Conservation (phyloP, 345 rosid genomes). For the Dovyalis caffra region DNA sequence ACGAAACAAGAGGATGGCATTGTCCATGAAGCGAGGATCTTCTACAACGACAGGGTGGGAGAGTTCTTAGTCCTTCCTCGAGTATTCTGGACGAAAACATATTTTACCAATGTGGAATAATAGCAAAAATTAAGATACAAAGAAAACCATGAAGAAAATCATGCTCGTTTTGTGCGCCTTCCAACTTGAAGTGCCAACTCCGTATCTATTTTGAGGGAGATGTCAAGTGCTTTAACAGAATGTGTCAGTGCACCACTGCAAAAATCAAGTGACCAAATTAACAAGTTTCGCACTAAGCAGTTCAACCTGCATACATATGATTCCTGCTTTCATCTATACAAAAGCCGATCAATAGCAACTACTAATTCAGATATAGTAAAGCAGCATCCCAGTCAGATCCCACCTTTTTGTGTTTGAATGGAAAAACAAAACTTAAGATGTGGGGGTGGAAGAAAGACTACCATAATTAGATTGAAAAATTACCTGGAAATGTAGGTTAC, state of each 20-base stretch:
- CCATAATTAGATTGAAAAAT: not conserved
- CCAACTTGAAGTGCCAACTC: slow-evolving; percentile 90
- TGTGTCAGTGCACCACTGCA: slow-evolving; percentile 91
- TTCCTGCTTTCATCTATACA: not conserved
- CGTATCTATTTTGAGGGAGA: slow-evolving; percentile 88
- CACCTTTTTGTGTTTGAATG: not conserved
- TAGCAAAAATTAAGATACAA: not conserved
- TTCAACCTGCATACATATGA: too few relatives aligned
- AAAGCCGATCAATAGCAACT: not conserved
- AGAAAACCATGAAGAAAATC: too few relatives aligned
- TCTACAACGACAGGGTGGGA: not conserved
- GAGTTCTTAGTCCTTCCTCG: not conserved
- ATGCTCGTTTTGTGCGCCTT: slow-evolving; percentile 86
- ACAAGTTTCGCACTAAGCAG: not conserved
- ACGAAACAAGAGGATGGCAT: too few relatives aligned
- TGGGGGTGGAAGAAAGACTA: not conserved
- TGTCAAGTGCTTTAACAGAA: slow-evolving; percentile 88
- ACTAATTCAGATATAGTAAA: not conserved
- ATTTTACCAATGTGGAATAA: not conserved
- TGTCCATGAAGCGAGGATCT: not conserved
- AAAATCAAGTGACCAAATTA: slow-evolving; percentile 5
- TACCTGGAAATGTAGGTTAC: slow-evolving; percentile 94
- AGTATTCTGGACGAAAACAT: not conserved
- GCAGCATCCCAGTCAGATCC: not conserved
- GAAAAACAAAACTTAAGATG: not conserved